Evolutionary conservation across 2,329 filamentous ascomycete genomes (phyloP), one percentile per base, ranked within the genome.

Genomic region (Magnaporthales sp.): DNA sequence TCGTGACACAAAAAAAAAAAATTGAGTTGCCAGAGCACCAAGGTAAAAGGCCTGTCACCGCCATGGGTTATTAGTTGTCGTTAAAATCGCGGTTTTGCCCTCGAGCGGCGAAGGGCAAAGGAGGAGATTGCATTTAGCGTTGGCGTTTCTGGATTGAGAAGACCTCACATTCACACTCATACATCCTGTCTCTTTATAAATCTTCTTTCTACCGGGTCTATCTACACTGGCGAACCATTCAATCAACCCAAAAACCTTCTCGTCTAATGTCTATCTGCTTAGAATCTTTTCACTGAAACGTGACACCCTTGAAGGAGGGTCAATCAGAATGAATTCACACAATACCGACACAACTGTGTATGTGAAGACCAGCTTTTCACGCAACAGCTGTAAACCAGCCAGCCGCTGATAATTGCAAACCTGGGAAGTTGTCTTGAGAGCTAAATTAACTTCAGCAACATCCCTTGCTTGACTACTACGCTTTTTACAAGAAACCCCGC

Each of bases 181-280:
- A 89, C 73, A 90, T 88, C 13, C 88, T 91, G 69, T 84, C 88
- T 73, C 87, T 89, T 51, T 86, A 88, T 75, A 88, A 86, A 30
- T 84, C 83, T 13, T 82, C 86, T 73, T 90, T 88, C 68, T 89
- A 89, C 68, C 95, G 91, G 15, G 89, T 92, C 70, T 91, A 90
- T 69, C 92, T 96, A 80, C 96, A 92, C 27, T 93, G 92, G 66
- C 91, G 89, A 66, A 86, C 88, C 63, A 89, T 86, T 6, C 83
- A 80, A 2, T 85, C 85, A 62, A 80, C 77, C 27, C 32, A 38
- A 38, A 7, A 8, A 13, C n/a, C n/a, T 38, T 38, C 13, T 13
- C 32, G 13, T 38, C 7, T 13, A 13, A 38, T 38, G 32, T 13
- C 7, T 38, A 38, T 38, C n/a, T n/a, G n/a, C n/a, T n/a, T n/a